Evolutionary conservation across 1,284 basidiomycete species (phyloP), one percentile per base, ranked within the genome.

Genomic region (Quambalaria eucalypti): DNA sequence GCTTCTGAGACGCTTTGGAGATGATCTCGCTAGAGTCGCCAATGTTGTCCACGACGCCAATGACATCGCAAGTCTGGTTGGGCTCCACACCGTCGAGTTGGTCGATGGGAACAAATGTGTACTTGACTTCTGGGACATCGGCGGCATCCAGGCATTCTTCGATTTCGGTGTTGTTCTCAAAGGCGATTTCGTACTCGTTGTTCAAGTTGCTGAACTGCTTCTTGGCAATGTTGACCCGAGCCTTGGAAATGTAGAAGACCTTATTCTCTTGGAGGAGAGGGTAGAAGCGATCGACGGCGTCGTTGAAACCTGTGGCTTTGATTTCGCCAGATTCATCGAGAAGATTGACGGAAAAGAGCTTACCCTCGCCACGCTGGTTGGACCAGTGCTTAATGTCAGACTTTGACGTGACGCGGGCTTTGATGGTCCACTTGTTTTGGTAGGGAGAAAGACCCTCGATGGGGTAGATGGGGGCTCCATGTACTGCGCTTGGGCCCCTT

Each of bases 401-500:
- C 78, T 93, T 96, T 67, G 87, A 84, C 2, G 85, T 88, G 47
- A 96, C 90, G 50, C 90, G 86, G 25, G 90, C 95, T 76, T 91
- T 92, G 81, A 98, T 96, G 2, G 88, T 93, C 93, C 73, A 82
- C 78, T 91, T 92, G 79, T 95, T 97, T 77, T 95, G 90, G 76
- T 97, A 98, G 6, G 93, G 95, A 68, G 87, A 93, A 49, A 98
- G 82, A 4, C 87, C 88, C 72, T 96, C 92, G 67, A 98, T 98
- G 2, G 92, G 92, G 76, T 84, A 88, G 56, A 85, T 81, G 63
- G 80, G 69, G 58, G 68, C 63, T 28, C 69, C 68, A 16, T 63
- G 60, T 54, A 39, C 42, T 14, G 14, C n/a, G 23, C 30, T 23
- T n/a, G 46, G 36, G 23, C 46, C 52, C 14, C 42, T 14, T 14